Evolutionary conservation across 176 grass and related monocot species (phyloP), one percentile per base, ranked within the genome.

Genomic region (Aegilops tauschii): DNA sequence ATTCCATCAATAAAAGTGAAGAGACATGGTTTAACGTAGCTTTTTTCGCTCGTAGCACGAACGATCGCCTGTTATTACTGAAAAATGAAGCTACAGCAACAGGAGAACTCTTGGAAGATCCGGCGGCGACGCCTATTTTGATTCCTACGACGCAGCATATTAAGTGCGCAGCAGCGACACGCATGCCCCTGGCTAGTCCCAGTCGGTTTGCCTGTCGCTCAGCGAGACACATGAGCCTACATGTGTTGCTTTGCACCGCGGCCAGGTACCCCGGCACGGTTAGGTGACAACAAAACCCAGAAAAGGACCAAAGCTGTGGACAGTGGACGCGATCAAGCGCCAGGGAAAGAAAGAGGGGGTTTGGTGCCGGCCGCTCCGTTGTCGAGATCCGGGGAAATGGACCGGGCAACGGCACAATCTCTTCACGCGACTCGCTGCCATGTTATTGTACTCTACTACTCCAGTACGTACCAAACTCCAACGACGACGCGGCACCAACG

Each of bases 341-440:
- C 61, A 64, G 56, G 56, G 56, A 59, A 1, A 59, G 44, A 13
- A 5, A 44, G 32, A 32, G 10, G 23, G 12, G 18, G 58, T 66
- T 79, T 56, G 65, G 74, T 72, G n/a, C 83, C 21, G 61, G 62
- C 73, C 71, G 3, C 37, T 59, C 7, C 2, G 18, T 56, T 14
- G 21, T 76, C 52, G 72, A 18, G 75, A 80, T 69, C 58, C 23
- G 28, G 27, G 67, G 66, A 82, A 30, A 74, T 62, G 37, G 85
- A 85, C 85, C 12, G 44, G 25, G 69, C 81, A 85, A 81, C 89
- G 82, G 81, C 89, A 27, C 88, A 59, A 79, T 74, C 88, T 62
- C 88, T 86, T 87, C 85, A 85, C 77, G 80, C 76, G 77, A 80
- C 81, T 40, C 47, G 36, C 32, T 73, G 70, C 70, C 69, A 35